Conservation (phyloP, 129 eudicot species). For the Sambucus nigra region DNA sequence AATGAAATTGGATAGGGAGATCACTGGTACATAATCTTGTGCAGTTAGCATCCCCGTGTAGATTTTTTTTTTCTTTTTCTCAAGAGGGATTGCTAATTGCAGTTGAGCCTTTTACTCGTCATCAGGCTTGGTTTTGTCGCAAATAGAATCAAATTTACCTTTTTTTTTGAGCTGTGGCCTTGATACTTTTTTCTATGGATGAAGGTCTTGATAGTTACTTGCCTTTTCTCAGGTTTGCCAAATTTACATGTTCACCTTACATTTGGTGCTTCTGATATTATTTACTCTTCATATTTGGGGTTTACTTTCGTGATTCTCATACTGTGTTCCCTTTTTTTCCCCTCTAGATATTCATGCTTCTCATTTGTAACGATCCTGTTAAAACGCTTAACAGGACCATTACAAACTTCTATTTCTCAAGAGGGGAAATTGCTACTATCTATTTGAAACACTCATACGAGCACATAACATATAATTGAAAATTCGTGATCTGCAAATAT, state of each 20-base stretch:
- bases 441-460: no score
- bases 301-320: not conserved
- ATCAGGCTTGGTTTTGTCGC: conserved; percentile 6
- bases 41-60: conserved; percentile 16
- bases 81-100: conserved; percentile 16
- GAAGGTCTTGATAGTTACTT: conserved; percentile 4
- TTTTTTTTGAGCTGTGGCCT: conserved; percentile 6
- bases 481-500: no score
- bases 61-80: conserved; percentile 19
- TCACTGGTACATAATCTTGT: conserved; percentile 48
- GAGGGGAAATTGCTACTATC: no score
- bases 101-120: not conserved
- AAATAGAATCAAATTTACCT: not conserved
- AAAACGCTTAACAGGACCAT: no score
- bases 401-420: no score
- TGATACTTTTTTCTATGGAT: conserved; percentile 11
- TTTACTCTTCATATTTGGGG: not conserved
- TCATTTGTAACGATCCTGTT: no score
- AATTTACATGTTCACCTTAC: not conserved
- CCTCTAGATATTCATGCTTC: no score
- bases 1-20: conserved; percentile 78
- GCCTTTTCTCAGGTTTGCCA: not conserved
- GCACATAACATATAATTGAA: no score
- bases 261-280: no score
- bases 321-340: no score